Evolutionary conservation across 2,329 filamentous ascomycete species (phyloP).

Genomic region (Paraphoma sp.): DNA sequence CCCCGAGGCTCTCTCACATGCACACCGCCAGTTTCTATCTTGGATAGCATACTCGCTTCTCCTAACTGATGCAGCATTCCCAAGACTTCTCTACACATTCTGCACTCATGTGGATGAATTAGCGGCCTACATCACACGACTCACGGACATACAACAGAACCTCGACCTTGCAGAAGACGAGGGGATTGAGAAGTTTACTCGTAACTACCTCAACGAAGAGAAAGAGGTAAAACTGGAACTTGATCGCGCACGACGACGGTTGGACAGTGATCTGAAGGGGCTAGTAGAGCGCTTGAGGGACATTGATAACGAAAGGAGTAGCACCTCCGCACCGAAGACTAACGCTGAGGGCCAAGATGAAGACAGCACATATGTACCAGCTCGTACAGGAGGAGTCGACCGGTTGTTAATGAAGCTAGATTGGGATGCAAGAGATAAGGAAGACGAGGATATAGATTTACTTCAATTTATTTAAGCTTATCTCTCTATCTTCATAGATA

Average conservation of each 20-base stretch:
- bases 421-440: constrained; percentile 52
- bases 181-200: constrained; percentile 69
- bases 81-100: constrained; percentile 68
- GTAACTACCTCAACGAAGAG: constrained; percentile 71
- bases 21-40: constrained; percentile 78
- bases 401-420: constrained; percentile 91
- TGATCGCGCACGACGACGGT: constrained; percentile 65
- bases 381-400: constrained; percentile 80
- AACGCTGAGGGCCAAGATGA: constrained; percentile 18
- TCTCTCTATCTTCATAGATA: too few species aligned
- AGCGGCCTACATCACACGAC: constrained; percentile 75
- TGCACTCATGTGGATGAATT: constrained; percentile 82
- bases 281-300: constrained; percentile 63
- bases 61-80: constrained; percentile 69
- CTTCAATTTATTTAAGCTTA: too few species aligned
- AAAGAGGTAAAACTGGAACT: constrained; percentile 70
- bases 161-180: constrained; percentile 83
- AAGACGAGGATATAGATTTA: constrained; percentile 10
- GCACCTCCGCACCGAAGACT: constrained; percentile 25
- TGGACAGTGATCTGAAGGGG: constrained; percentile 72
- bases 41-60: constrained; percentile 72
- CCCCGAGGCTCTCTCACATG: constrained; percentile 81
- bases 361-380: constrained; percentile 69
- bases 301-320: constrained; percentile 63
- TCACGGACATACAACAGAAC: constrained; percentile 77